A percentile compares a stretch with the other conserved stretches of the same genome.
phyloP scores from a whole-genome alignment of 1,139 yeast genomes.

The Blastobotrys malaysiensis region DNA sequence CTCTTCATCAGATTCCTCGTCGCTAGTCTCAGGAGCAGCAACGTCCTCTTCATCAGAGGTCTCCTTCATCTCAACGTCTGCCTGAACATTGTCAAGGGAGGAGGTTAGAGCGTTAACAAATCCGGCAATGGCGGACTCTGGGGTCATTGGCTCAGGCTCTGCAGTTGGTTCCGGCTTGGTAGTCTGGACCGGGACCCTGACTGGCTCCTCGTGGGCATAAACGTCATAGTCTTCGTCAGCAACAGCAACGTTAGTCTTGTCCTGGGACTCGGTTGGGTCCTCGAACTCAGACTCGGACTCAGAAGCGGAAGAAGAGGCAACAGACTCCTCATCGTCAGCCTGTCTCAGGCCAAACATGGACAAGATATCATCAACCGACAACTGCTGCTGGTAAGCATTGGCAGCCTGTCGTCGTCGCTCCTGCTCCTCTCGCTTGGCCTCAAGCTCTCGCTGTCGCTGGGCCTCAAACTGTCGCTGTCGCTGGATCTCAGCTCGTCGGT shows the following conservation, averaged over 20 bases:
- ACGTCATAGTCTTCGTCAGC: neutral
- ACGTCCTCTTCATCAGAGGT: neutral
- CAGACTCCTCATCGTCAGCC: neutral
- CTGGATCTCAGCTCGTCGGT: neutral
- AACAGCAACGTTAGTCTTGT: neutral
- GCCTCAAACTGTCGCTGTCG: neutral
- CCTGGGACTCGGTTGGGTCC: neutral
- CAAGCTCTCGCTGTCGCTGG: neutral
- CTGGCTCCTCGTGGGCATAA: neutral
- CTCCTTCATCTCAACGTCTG: neutral
- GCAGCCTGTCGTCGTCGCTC: conserved; percentile 2
- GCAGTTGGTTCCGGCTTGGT: neutral
- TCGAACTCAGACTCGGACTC: conserved; percentile 6
- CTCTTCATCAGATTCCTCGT: neutral
- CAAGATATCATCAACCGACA: neutral
- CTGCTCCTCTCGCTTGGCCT: neutral
- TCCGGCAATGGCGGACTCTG: neutral
- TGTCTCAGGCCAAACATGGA: conserved; percentile 1
- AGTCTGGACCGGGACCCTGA: neutral
- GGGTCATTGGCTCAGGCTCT: neutral
- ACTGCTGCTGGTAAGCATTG: neutral
- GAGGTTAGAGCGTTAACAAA: neutral
- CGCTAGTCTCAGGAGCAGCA: neutral
- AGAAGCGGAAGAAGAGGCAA: neutral
- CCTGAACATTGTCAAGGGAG: neutral